Evolutionary conservation across 306 rosid species (phyloP), one percentile per base, ranked within the genome.

Genomic region (Benincasa hispida): DNA sequence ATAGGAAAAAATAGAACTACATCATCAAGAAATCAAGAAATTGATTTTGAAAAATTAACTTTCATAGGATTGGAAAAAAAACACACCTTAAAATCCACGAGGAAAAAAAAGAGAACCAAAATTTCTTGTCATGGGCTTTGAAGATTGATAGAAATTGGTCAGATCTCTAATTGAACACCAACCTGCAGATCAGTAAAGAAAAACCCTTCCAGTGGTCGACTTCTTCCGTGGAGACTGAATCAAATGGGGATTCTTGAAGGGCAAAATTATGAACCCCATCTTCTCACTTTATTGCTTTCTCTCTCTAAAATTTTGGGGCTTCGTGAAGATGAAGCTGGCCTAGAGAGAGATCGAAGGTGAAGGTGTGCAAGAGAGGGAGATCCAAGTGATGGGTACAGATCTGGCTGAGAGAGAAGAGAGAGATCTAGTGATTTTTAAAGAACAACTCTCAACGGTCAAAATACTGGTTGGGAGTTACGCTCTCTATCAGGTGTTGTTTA

Each of bases 231-330:
- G 73, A 72, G 60, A 32, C 12, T 35, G 28, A 63, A 42, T 24
- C 73, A 32, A 39, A 70, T 47, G 32, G 11, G 24, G 70, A 24
- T 70, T 63, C 13, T 60, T 51, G 47, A 19, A 39, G 22, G 62
- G 45, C 18, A 58, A 65, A 70, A 57, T 61, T 72, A 72, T 57
- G 55, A 83, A 76, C 81, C 80, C 87, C 76, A 79, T 70, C 76
- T 65, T 11, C 34, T 62, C 24, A 57, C 63, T 39, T 47, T 79
- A 8, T 66, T 77, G 51, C 56, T 66, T 77, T 80, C 81, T 68
- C 83, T 83, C 81, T 83, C 79, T 75, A 68, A 32, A 34, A 81
- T 32, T 57, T 57, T 82, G 50, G 79, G 74, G 72, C 77, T 65
- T 65, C 72, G n/a, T n/a, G n/a, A n/a, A n/a, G n/a, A n/a, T n/a